Evolutionary conservation across 1,284 basidiomycete species (phyloP).

Genomic region (Leccinum subrobustum): DNA sequence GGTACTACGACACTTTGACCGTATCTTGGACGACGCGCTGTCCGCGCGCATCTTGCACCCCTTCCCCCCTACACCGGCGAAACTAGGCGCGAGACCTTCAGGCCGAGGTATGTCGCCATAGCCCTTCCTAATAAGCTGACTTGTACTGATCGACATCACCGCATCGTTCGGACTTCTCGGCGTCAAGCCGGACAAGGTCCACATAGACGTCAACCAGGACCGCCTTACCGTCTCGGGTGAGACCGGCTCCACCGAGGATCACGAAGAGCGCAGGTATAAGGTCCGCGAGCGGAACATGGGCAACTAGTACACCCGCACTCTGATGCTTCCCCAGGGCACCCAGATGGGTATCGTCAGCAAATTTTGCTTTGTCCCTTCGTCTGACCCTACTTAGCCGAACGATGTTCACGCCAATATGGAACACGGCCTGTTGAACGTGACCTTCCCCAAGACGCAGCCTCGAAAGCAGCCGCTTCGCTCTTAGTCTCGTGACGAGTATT

Average conservation of each 20-base stretch:
- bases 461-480: constrained; percentile 27
- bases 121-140: background rate
- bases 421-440: constrained; percentile 22
- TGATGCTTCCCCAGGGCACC: constrained; percentile 43
- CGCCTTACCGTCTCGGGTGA: constrained; percentile 48
- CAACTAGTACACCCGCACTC: background rate
- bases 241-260: constrained; percentile 31
- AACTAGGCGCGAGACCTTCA: constrained; percentile 18
- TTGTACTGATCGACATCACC: constrained; percentile 5
- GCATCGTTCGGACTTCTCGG: constrained; percentile 52
- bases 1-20: constrained; percentile 50
- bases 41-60: constrained; percentile 30
- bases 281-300: constrained; percentile 50
- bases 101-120: constrained; percentile 25
- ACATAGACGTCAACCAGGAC: constrained; percentile 43
- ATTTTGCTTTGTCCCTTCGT: background rate
- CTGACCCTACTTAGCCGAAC: background rate
- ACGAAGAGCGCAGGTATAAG: constrained; percentile 40
- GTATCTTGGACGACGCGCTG: constrained; percentile 49
- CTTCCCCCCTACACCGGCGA: constrained; percentile 6
- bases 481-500: background rate
- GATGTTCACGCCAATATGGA: constrained; percentile 38
- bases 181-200: constrained; percentile 43
- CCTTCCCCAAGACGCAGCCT: constrained; percentile 41
- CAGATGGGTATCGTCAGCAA: constrained; percentile 36